A percentile compares a stretch with the other conserved stretches of the same genome.
These are phyloP conservation scores for Alternaria tenuissima DNA, from an alignment of 2,329 filamentous ascomycete genomes.

Conservation along the genomic window DNA sequence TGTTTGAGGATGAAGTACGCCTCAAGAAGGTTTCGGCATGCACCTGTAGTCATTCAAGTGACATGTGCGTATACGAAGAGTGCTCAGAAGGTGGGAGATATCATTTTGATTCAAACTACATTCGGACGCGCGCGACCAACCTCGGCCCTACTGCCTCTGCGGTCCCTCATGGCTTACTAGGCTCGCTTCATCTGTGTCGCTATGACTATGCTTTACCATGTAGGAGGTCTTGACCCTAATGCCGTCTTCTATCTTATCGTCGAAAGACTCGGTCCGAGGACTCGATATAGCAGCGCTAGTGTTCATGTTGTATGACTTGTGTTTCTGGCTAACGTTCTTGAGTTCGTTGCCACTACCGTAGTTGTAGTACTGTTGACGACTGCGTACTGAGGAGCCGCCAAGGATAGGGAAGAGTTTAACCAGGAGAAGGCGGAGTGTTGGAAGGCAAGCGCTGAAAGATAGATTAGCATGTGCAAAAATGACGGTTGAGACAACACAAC, in stretches of 20 bases:
- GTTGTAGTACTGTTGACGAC: constrained; percentile 34
- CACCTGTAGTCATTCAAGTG: background rate
- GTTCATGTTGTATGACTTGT: constrained; percentile 14
- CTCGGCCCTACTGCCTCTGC: background rate
- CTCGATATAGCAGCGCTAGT: constrained; percentile 6
- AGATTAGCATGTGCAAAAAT: background rate
- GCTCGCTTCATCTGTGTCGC: constrained; percentile 30
- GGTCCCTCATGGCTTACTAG: constrained; percentile 23
- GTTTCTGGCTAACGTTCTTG: constrained; percentile 21
- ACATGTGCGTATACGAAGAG: background rate
- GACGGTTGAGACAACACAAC: background rate
- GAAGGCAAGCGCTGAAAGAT: constrained; percentile 50
- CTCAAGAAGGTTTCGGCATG: background rate
- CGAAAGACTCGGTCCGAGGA: constrained; percentile 6
- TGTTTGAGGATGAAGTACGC: background rate
- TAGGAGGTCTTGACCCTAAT: constrained; percentile 32
- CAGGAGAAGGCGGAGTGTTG: constrained; percentile 50
- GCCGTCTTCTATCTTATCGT: constrained; percentile 18
- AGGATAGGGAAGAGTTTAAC: constrained; percentile 48
- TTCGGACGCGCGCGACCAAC: background rate
- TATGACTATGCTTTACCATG: constrained; percentile 24
- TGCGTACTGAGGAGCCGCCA: constrained; percentile 45
- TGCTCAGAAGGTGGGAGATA: background rate
- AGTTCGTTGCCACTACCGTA: constrained; percentile 37
- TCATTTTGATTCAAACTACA: constrained; percentile 3